A percentile compares a stretch with the other conserved stretches of the same genome.
Evolutionary conservation across 257 asterid genomes (phyloP).

Genomic region (Cruciata laevipes): DNA sequence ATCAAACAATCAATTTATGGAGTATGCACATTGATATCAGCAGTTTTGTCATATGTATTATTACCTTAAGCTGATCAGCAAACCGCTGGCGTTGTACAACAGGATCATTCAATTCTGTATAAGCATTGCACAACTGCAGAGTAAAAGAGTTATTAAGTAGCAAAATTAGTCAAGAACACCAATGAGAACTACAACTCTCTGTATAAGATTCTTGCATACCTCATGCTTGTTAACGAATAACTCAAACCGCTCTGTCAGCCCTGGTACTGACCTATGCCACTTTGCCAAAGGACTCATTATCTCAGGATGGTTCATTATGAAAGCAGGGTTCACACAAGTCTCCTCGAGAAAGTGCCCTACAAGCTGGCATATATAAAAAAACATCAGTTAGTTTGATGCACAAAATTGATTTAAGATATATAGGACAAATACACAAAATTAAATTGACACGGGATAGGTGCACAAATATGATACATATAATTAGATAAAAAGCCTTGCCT

Average conservation of each 20-base stretch:
- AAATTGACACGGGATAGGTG: not conserved
- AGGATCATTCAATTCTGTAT: slow-evolving; percentile 93
- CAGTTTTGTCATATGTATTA: not conserved
- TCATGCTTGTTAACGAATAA: slow-evolving; percentile 82
- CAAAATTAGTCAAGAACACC: not conserved
- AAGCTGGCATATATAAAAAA: slow-evolving; percentile 31
- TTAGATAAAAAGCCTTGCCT: slow-evolving; percentile 11
- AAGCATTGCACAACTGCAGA: slow-evolving; percentile 68
- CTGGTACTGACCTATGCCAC: slow-evolving; percentile 86
- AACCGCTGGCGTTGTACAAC: slow-evolving; percentile 93
- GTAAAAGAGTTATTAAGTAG: not conserved
- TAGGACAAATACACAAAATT: not conserved
- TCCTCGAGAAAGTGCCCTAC: slow-evolving; percentile 87
- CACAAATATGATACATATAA: not conserved
- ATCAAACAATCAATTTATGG: not conserved
- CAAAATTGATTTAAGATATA: not conserved
- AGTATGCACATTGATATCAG: not conserved
- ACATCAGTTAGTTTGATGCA: not conserved
- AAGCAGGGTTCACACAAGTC: slow-evolving; percentile 68
- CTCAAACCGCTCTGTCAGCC: slow-evolving; percentile 84
- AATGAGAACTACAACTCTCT: not conserved
- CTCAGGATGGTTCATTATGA: slow-evolving; percentile 90
- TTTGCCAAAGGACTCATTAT: slow-evolving; percentile 92
- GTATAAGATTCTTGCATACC: not conserved
- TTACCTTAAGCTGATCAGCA: slow-evolving; percentile 70